phyloP scores from a whole-genome alignment of 129 eudicot genomes.

The Flaveria ramosissima region DNA sequence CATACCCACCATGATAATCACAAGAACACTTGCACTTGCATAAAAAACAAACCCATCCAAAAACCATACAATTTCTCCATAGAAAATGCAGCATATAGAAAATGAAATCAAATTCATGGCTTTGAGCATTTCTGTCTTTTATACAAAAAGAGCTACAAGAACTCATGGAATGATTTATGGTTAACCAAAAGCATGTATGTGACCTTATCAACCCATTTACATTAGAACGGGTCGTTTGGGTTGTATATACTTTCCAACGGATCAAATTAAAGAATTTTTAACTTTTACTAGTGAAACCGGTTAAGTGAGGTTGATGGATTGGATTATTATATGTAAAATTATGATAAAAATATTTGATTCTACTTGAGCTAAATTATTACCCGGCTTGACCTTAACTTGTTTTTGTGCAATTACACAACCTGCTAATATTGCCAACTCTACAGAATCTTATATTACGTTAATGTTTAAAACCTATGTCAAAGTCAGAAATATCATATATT shows the following conservation, averaged over 20 bases:
- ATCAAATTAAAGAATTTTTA: background rate
- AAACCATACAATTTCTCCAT: background rate
- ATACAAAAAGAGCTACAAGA: background rate
- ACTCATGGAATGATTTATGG: background rate
- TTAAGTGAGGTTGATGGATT: background rate
- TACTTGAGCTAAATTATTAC: background rate
- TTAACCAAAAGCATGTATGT: background rate
- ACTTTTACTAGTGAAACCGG: background rate
- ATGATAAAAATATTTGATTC: no score
- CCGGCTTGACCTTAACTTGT: background rate
- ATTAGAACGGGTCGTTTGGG: background rate
- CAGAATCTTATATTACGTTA: background rate
- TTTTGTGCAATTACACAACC: background rate
- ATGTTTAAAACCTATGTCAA: background rate
- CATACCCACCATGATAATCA: background rate
- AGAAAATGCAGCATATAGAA: background rate
- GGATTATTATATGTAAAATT: background rate
- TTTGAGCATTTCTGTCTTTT: background rate
- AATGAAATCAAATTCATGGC: background rate
- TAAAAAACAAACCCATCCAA: background rate
- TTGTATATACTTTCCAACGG: background rate
- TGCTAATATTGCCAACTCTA: background rate
- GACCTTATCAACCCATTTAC: background rate
- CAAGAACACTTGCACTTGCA: background rate
- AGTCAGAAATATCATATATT: background rate